Evolutionary conservation across 2,329 filamentous ascomycete genomes (phyloP).

Genomic region (Penicillium sp.): DNA sequence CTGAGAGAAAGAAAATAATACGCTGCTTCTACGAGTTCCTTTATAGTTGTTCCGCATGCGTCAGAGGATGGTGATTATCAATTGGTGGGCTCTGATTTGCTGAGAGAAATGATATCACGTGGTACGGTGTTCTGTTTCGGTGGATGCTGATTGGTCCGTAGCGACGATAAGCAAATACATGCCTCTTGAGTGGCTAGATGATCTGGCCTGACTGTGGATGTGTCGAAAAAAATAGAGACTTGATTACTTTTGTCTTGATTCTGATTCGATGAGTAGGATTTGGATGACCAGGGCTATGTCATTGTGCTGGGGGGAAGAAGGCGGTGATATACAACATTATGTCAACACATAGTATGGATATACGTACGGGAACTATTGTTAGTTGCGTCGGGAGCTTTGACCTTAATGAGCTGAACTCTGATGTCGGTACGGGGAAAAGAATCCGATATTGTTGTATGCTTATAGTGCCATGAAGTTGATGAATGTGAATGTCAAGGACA

Average conservation of each 20-base stretch:
- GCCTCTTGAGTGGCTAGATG: not conserved
- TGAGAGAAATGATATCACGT: not conserved
- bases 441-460: not conserved
- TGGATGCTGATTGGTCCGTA: slow-evolving; percentile 14
- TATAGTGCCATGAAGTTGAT: not conserved
- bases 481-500: not conserved
- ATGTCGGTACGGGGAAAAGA: not conserved
- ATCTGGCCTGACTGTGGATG: not conserved
- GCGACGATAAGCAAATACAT: not conserved
- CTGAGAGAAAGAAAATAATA: not conserved
- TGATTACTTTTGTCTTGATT: slow-evolving; percentile 12
- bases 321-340: too few relatives aligned
- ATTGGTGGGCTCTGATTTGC: slow-evolving; percentile 28
- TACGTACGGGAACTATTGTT: slow-evolving; percentile 1
- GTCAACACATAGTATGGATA: too few relatives aligned
- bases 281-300: not conserved
- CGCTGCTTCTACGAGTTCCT: not conserved
- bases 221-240: not conserved
- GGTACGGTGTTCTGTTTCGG: not conserved
- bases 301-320: not conserved
- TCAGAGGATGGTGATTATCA: slow-evolving; percentile 25
- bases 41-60: slow-evolving; percentile 21
- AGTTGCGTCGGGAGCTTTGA: not conserved
- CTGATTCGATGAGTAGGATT: slow-evolving; percentile 11
- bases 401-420: not conserved